Evolutionary conservation across 164 flowering plant species (phyloP), one percentile per base, ranked within the genome.

Genomic region (Brasenia schreberi): DNA sequence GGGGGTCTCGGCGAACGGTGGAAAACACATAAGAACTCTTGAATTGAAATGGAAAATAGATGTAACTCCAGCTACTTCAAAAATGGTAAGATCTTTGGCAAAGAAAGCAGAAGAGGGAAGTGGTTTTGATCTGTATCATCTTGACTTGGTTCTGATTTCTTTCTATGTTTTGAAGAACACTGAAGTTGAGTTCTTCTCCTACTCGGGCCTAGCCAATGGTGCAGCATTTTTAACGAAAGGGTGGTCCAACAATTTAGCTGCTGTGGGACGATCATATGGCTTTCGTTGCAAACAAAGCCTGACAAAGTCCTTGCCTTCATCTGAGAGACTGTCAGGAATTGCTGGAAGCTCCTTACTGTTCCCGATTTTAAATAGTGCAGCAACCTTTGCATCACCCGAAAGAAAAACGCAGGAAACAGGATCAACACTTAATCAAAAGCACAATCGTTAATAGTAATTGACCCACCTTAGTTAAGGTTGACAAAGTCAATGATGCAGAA

Each of bases 361-460:
- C 67, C 97, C 98, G 77, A 90, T 86, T 78, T 93, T 93, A 74
- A 93, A 93, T 89, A 93, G 83, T 17, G 93, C 93, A 72, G 96
- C 87, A 77, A 89, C 84, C 96, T 89, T 68, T 53, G 68, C 39
- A 53, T 67, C 60, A 74, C 19, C n/a, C 4, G 56, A 49, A 16
- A 49, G 56, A 49, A 49, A 49, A 49, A 49, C 2, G 56, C 10
- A 2, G 56, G 56, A n/a, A 78, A 70, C 59, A 77, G 17, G 65
- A 4, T 59, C 58, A 64, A 67, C 27, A 33, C 39, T 33, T 33
- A 1, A 3, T 33, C 39, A 33, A 33, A 23, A 23, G 27, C 0
- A 23, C 27, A 23, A 23, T 23, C 27, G 27, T 23, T 23, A 23
- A 23, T 23, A 23, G 27, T 23, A 23, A 23, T 23, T 23, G 27